Conservation (phyloP, 169 alveolate genomes). For the Eimeria zaria region DNA sequence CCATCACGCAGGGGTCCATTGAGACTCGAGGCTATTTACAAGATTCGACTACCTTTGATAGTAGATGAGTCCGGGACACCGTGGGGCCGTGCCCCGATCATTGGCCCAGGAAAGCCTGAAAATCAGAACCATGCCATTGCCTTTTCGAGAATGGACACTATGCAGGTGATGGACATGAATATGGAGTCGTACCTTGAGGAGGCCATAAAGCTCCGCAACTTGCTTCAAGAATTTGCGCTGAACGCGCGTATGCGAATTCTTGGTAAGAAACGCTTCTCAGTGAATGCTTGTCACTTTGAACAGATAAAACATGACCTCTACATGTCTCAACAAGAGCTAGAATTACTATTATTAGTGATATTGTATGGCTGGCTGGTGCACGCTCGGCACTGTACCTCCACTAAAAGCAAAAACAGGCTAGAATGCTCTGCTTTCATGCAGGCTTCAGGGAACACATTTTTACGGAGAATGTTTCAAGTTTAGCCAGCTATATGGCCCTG, state of each 20-base stretch:
- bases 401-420: neutral
- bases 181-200: slow-evolving; percentile 84
- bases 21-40: slow-evolving; percentile 77
- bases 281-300: neutral
- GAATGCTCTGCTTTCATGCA: neutral
- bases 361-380: neutral
- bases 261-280: slow-evolving; percentile 5
- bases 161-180: slow-evolving; percentile 85
- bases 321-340: neutral
- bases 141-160: slow-evolving; percentile 78
- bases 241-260: slow-evolving; percentile 76
- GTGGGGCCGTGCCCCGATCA: slow-evolving; percentile 81
- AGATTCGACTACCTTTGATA: slow-evolving; percentile 78
- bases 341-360: neutral
- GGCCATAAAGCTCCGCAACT: slow-evolving; percentile 80
- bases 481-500: slow-evolving; percentile 83
- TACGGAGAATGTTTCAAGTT: slow-evolving; percentile 83
- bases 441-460: slow-evolving; percentile 85
- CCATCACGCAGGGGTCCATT: slow-evolving; percentile 83
- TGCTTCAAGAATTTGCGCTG: slow-evolving; percentile 79
- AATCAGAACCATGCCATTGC: slow-evolving; percentile 83
- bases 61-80: slow-evolving; percentile 77
- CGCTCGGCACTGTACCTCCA: neutral
- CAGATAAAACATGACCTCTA: neutral
- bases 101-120: slow-evolving; percentile 85